Evolutionary conservation across 768 basidiomycete species (phyloP), one percentile per base, ranked within the genome.

Genomic region (Naematelia encephala): DNA sequence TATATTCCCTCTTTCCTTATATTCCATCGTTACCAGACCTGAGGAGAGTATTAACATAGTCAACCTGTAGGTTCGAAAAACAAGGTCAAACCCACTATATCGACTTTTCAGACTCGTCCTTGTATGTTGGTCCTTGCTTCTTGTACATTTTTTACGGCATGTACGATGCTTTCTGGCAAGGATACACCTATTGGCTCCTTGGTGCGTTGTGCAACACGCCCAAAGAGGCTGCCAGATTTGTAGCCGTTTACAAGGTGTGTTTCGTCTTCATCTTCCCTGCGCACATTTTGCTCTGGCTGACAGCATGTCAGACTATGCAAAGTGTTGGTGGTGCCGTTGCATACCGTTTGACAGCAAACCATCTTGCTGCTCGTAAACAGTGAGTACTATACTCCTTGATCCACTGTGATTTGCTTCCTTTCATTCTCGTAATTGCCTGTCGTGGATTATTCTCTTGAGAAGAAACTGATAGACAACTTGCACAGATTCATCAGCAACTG

Each of bases 231-330:
- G 57, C 29, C 22, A 14, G 39, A 25, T 44, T 28, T 23, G 57
- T 58, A 21, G 57, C 57, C 5, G 57, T 58, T 4, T 58, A 58
- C 57, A 58, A 58, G 50, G n/a, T n/a, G n/a, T n/a, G n/a, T n/a
- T n/a, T n/a, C n/a, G n/a, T n/a, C 12, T 11, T 43, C 12, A 43
- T n/a, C 39, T 11, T 43, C n/a, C n/a, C 39, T 43, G n/a, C 39
- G 11, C 12, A 11, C 39, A 43, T 43, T 43, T 11, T n/a, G 12
- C 12, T 43, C 12, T 43, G n/a, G n/a, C 11, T n/a, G n/a, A n/a
- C n/a, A n/a, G n/a, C n/a, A n/a, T n/a, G n/a, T n/a, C n/a, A n/a
- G n/a, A 42, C 39, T 14, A 51, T 44, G 29, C 57, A 58, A 25
- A 34, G 21, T 12, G 50, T 58, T 16, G 57, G 57, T 23, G 57